Evolutionary conservation across 1,139 yeast species (phyloP), one percentile per base, ranked within the genome.

Genomic region (Candida sp.): DNA sequence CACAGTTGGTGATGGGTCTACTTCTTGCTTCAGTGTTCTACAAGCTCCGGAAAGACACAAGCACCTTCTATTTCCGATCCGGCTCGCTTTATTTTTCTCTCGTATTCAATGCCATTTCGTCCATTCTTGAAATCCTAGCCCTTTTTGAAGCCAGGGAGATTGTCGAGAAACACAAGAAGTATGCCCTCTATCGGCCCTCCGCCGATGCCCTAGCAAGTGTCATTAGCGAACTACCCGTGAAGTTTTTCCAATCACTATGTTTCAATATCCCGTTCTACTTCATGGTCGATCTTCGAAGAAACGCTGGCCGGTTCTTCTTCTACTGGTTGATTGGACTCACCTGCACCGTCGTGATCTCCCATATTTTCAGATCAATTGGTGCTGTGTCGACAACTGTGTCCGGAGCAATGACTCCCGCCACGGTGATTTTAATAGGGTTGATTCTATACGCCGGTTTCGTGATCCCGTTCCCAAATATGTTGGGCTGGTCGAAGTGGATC

Each of bases 401-500:
- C 9, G 75, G 79, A 50, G 89, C 90, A 12, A 81, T 83, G 70
- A 81, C 88, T 28, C 71, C 85, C 46, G 87, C 88, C 52, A 83
- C 88, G 55, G 66, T 84, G 44, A 70, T 77, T 56, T 75, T 84
- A 50, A 64, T 83, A 54, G 75, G 78, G 52, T 67, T 85, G 61
- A 73, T 79, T 60, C 78, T 84, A 55, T 84, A 75, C 62, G 77
- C 87, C 47, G 88, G 88, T 51, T 84, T 81, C 59, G 81, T 82
- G 60, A 73, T 84, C 56, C 85, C 87, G 35, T 69, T 79, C 45
- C 80, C 82, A 42, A 67, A 68, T 49, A 81, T 83, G 85, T 83
- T 80, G 63, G 86, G 83, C 38, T 83, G 88, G 87, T 80, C 81
- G 49, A 72, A 81, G 64, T 84, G 89, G 88, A 74, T 84, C 53